Percentiles rank a stretch among this genome's conserved stretches.
phyloP scores from a whole-genome alignment of 306 rosid genomes.

The Lotus japonicus region DNA sequence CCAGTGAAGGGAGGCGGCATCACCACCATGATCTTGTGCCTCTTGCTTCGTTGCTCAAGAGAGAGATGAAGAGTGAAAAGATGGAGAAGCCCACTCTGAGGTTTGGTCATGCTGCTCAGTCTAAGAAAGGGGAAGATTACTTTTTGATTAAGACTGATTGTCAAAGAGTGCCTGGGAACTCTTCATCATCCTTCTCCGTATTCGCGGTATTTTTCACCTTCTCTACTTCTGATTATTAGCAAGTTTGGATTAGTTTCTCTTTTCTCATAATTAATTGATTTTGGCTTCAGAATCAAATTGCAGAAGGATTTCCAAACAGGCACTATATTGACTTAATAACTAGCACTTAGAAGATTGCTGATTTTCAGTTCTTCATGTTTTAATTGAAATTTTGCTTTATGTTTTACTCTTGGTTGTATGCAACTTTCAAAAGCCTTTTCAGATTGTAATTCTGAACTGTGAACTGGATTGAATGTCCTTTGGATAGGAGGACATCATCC shows the following conservation, averaged over 20 bases:
- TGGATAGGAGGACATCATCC: slow-evolving; percentile 2
- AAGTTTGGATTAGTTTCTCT: no score
- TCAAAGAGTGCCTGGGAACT: slow-evolving; percentile 69
- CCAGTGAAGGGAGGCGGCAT: slow-evolving; percentile 60
- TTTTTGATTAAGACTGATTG: slow-evolving; percentile 76
- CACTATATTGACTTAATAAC: neutral
- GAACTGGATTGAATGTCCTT: slow-evolving; percentile 14
- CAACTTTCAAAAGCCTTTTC: neutral
- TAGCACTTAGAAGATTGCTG: slow-evolving; percentile 3
- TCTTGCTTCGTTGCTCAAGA: slow-evolving; percentile 82
- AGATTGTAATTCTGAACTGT: neutral
- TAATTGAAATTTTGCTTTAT: neutral
- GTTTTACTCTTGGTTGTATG: slow-evolving; percentile 1
- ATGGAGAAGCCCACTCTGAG: slow-evolving; percentile 85
- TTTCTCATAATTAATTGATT: no score
- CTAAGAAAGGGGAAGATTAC: slow-evolving; percentile 92
- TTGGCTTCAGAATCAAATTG: no score
- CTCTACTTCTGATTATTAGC: neutral
- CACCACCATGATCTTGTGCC: slow-evolving; percentile 78
- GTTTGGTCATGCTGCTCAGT: slow-evolving; percentile 80
- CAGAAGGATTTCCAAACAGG: no score
- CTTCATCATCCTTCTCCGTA: slow-evolving; percentile 72
- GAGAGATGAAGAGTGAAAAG: slow-evolving; percentile 86
- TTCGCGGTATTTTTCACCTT: slow-evolving; percentile 60
- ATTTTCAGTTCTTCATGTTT: slow-evolving; percentile 1